These are phyloP conservation scores for Porpolomopsis calyptriformis DNA, from an alignment of 768 basidiomycete genomes.

Conservation along the genomic window DNA sequence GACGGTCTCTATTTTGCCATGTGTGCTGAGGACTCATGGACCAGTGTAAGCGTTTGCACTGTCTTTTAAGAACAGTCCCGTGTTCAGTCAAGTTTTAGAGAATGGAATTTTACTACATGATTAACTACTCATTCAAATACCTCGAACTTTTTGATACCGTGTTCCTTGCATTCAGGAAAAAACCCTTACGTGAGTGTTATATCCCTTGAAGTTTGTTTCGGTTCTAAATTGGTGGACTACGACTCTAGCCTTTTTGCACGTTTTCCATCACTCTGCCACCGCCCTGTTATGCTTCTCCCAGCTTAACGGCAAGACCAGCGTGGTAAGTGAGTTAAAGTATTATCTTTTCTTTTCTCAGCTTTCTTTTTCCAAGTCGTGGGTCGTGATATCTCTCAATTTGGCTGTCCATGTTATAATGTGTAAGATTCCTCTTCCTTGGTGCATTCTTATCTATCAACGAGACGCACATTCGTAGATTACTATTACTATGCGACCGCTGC, in stretches of 20 bases:
- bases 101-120: constrained; percentile 94
- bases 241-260: constrained; percentile 81
- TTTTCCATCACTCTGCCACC: constrained; percentile 98
- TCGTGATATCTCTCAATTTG: constrained; percentile 85
- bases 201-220: background rate
- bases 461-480: constrained; percentile 57
- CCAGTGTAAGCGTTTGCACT: constrained; percentile 49
- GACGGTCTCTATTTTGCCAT: constrained; percentile 67
- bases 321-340: constrained; percentile 45
- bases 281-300: constrained; percentile 91
- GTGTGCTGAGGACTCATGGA: constrained; percentile 74
- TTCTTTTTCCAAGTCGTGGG: constrained; percentile 67
- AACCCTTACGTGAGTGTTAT: constrained; percentile 69
- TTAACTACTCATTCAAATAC: constrained; percentile 99
- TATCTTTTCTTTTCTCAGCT: constrained; percentile 6
- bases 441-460: constrained; percentile 1
- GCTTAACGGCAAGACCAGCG: constrained; percentile 87
- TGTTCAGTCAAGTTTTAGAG: constrained; percentile 34
- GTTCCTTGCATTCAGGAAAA: constrained; percentile 97
- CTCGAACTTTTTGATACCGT: constrained; percentile 93
- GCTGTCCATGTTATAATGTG: constrained; percentile 97
- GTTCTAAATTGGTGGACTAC: background rate
- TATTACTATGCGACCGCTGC: constrained; percentile 99
- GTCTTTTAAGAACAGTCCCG: constrained; percentile 6
- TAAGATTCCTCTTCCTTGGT: constrained; percentile 27